Conservation (phyloP, 805 yeast genomes). For the Phaffomyces thermotolerans region DNA sequence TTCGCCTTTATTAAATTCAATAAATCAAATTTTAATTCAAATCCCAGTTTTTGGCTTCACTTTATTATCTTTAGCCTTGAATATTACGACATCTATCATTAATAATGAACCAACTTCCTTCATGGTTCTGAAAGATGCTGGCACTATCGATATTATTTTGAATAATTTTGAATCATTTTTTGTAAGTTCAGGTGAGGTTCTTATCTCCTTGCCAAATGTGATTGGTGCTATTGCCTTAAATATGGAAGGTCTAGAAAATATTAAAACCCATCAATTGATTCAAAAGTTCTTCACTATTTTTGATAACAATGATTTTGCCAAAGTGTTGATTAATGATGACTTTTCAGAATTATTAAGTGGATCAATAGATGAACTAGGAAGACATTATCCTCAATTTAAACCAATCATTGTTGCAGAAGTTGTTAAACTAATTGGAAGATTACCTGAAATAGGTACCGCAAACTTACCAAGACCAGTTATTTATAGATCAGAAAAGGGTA, state of each 20-base stretch:
- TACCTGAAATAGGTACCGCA: conserved; percentile 33
- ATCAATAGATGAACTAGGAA: conserved; percentile 68
- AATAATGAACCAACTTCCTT: conserved; percentile 91
- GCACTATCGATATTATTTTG: conserved; percentile 58
- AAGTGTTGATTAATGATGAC: conserved; percentile 46
- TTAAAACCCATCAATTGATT: conserved; percentile 36
- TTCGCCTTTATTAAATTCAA: conserved; percentile 60
- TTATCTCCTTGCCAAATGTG: conserved; percentile 60
- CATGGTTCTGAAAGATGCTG: conserved; percentile 70
- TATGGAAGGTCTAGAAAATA: conserved; percentile 56
- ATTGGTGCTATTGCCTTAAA: conserved; percentile 81
- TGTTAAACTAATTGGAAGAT: conserved; percentile 34
- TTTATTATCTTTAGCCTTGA: conserved; percentile 52
- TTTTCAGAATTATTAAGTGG: conserved; percentile 52
- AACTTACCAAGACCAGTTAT: conserved; percentile 36
- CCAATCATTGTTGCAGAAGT: conserved; percentile 48
- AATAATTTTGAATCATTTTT: conserved; percentile 49
- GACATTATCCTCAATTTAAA: conserved; percentile 75
- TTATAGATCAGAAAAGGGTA: conserved; percentile 34
- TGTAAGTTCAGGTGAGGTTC: conserved; percentile 49
- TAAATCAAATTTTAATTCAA: conserved; percentile 51
- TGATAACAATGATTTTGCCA: conserved; percentile 40
- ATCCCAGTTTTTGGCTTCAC: conserved; percentile 61
- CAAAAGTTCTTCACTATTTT: conserved; percentile 44
- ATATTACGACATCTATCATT: conserved; percentile 60